Conservation (phyloP, 2,329 filamentous ascomycete genomes). For the Leptoxyphium fumago region DNA sequence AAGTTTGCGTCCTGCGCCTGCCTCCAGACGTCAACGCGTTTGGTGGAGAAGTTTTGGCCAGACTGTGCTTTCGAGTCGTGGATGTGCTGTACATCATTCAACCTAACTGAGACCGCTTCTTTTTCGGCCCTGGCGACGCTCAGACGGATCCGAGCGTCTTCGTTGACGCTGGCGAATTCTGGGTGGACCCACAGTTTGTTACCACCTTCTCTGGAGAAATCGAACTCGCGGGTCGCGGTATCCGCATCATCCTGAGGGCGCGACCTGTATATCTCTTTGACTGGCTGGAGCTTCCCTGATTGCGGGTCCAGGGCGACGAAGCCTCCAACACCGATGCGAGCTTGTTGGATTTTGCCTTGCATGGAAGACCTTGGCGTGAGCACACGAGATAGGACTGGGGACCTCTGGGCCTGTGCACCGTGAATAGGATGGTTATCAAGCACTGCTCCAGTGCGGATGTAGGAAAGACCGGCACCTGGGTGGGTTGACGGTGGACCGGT, state of each 20-base stretch:
- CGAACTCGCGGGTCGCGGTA: constrained; percentile 22
- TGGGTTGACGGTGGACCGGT: constrained; percentile 44
- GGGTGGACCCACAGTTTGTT: constrained; percentile 39
- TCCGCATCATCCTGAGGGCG: constrained; percentile 25
- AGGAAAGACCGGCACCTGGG: constrained; percentile 49
- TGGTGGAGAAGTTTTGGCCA: background rate
- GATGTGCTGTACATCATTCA: constrained; percentile 2
- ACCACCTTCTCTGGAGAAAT: constrained; percentile 33
- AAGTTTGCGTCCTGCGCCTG: background rate
- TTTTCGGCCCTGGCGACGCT: constrained; percentile 15
- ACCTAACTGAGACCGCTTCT: constrained; percentile 20
- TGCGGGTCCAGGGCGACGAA: constrained; percentile 25
- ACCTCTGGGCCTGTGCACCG: constrained; percentile 39
- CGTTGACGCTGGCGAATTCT: constrained; percentile 29
- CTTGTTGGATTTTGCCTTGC: constrained; percentile 20
- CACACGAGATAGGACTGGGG: constrained; percentile 44
- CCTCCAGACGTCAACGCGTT: background rate
- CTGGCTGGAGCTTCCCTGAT: constrained; percentile 4
- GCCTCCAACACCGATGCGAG: constrained; percentile 30
- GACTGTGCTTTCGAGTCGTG: background rate
- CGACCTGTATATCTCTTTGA: background rate
- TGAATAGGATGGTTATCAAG: constrained; percentile 45
- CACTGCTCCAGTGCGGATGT: constrained; percentile 40
- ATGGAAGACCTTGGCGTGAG: constrained; percentile 26
- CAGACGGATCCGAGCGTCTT: constrained; percentile 29